These are phyloP conservation scores for Phyllosticta citriasiana DNA, from an alignment of 2,329 filamentous ascomycete species.

Conservation along the genomic window DNA sequence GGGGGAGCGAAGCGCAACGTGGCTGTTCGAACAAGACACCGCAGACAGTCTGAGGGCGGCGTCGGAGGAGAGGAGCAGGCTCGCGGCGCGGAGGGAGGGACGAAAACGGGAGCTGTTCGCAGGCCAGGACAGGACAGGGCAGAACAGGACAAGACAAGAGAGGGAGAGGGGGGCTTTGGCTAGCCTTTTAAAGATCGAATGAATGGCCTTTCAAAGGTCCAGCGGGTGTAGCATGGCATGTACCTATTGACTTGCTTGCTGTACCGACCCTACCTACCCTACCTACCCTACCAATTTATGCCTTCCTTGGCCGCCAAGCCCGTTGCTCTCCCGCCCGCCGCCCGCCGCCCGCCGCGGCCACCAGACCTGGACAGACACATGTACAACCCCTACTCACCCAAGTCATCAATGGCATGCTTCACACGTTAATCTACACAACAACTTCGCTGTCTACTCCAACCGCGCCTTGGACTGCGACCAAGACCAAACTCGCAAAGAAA, in stretches of 20 bases:
- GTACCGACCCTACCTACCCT: too few species aligned
- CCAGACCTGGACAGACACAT: too few species aligned
- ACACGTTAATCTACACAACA: conserved; percentile 6
- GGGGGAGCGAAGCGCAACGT: background rate
- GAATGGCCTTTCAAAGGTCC: background rate
- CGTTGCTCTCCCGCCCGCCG: background rate
- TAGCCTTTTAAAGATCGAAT: background rate
- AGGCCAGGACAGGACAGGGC: too few species aligned
- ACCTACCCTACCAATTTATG: background rate
- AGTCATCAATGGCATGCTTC: background rate
- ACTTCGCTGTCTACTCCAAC: background rate
- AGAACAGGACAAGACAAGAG: background rate
- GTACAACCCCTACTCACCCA: too few species aligned
- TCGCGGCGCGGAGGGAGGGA: background rate
- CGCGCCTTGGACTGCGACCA: background rate
- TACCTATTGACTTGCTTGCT: too few species aligned
- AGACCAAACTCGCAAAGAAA: background rate
- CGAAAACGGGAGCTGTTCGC: background rate
- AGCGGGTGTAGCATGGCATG: too few species aligned
- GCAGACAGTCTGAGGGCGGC: background rate
- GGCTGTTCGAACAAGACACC: background rate
- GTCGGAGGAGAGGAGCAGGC: background rate
- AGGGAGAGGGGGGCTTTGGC: background rate
- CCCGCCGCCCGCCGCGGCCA: too few species aligned
- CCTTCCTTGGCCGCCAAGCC: background rate